A percentile compares a stretch with the other conserved stretches of the same genome.
phyloP scores from a whole-genome alignment of 768 basidiomycete genomes.

The Tulasnella sp. region DNA sequence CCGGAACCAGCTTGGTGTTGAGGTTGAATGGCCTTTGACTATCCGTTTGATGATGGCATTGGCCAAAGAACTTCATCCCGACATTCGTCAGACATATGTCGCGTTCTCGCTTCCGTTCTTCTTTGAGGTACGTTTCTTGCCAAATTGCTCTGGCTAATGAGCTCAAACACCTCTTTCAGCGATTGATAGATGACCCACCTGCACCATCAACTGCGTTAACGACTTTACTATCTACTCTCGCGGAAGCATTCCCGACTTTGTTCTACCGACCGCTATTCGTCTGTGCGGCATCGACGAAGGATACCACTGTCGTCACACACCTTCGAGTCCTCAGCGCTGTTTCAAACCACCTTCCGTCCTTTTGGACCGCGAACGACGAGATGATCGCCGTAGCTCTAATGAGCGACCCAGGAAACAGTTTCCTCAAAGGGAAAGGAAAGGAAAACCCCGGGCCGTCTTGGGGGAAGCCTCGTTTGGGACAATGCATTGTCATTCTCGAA shows the following conservation, averaged over 20 bases:
- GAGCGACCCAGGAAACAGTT: conserved; percentile 37
- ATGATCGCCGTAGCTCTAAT: conserved; percentile 67
- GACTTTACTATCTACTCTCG: conserved; percentile 44
- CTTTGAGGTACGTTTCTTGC: conserved; percentile 15
- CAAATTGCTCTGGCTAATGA: background rate
- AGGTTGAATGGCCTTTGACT: conserved; percentile 10
- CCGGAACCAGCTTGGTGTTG: background rate
- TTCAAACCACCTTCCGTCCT: conserved; percentile 48
- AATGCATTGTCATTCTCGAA: conserved; percentile 54
- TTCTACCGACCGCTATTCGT: conserved; percentile 68
- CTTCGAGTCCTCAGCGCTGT: conserved; percentile 48
- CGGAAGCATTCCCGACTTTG: conserved; percentile 47
- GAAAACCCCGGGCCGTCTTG: conserved; percentile 30
- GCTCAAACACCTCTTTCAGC: conserved; percentile 28
- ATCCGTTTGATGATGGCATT: conserved; percentile 7
- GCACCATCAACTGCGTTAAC: conserved; percentile 42
- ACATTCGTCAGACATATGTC: background rate
- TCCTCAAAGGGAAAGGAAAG: conserved; percentile 23
- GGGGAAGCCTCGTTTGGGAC: conserved; percentile 52
- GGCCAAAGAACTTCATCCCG: background rate
- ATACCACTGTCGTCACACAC: conserved; percentile 50
- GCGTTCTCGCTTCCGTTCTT: conserved; percentile 6
- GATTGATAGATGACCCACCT: conserved; percentile 35
- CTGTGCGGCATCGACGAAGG: conserved; percentile 59
- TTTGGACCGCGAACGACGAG: conserved; percentile 62